Evolutionary conservation across 2,329 filamentous ascomycete species (phyloP).

Genomic region (Penicillium sp.): DNA sequence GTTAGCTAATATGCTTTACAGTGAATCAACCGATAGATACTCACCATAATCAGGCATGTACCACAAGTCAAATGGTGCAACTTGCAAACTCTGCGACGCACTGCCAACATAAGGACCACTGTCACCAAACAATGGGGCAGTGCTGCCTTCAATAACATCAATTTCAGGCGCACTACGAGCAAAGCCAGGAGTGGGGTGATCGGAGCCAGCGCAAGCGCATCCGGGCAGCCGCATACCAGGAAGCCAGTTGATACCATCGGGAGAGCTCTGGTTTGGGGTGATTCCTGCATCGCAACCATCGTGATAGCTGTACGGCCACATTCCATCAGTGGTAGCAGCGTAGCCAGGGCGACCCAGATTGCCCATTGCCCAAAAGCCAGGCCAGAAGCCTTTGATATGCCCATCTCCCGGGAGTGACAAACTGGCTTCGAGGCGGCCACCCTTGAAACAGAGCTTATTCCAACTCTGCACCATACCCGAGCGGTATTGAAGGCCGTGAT

Average conservation of each 20-base stretch:
- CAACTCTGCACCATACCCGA: constrained; percentile 74
- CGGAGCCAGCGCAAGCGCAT: constrained; percentile 63
- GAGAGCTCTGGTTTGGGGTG: constrained; percentile 68
- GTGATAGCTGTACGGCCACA: constrained; percentile 73
- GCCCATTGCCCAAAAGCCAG: constrained; percentile 74
- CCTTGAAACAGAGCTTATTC: constrained; percentile 73
- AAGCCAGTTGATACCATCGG: constrained; percentile 64
- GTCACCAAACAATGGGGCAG: constrained; percentile 52
- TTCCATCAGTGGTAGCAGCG: constrained; percentile 66
- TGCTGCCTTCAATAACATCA: constrained; percentile 69
- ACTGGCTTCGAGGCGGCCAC: constrained; percentile 67
- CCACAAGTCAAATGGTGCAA: constrained; percentile 69
- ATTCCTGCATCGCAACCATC: constrained; percentile 69
- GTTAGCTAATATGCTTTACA: background rate
- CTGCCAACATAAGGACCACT: constrained; percentile 54
- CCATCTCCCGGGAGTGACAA: constrained; percentile 68
- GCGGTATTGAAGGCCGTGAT: constrained; percentile 64
- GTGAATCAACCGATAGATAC: background rate
- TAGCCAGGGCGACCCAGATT: constrained; percentile 70
- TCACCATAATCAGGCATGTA: constrained; percentile 62
- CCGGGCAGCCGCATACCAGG: constrained; percentile 70
- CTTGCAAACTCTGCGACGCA: constrained; percentile 66
- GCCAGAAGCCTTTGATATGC: constrained; percentile 69
- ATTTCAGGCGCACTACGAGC: constrained; percentile 70
- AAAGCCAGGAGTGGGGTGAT: constrained; percentile 65